phyloP scores from a whole-genome alignment of 2,329 filamentous ascomycete species.

The Triangularia setosa region DNA sequence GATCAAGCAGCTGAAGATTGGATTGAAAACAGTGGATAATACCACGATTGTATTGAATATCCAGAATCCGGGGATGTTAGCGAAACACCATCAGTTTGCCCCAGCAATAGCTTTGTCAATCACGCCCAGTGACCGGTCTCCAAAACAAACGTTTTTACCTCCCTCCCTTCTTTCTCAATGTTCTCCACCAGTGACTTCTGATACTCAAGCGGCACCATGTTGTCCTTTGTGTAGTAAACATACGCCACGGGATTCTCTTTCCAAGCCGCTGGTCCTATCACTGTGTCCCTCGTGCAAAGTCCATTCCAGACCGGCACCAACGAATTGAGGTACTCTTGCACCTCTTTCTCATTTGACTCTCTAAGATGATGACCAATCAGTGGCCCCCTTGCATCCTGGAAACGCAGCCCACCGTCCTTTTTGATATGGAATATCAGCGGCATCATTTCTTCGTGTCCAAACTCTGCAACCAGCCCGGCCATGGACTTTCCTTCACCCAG shows the following conservation, averaged over 20 bases:
- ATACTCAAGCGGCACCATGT: slow-evolving; percentile 5
- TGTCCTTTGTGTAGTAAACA: slow-evolving; percentile 7
- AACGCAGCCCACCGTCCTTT: not conserved
- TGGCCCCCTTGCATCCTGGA: not conserved
- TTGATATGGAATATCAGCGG: not conserved
- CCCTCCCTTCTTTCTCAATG: not conserved
- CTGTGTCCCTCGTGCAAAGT: not conserved
- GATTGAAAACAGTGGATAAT: not conserved
- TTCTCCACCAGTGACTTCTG: slow-evolving; percentile 12
- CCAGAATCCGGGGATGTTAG: not conserved
- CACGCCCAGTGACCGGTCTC: slow-evolving; percentile 12
- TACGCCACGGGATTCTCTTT: slow-evolving; percentile 5
- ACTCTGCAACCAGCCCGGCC: not conserved
- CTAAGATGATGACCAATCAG: not conserved
- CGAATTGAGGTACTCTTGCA: not conserved
- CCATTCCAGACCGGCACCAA: slow-evolving; percentile 3
- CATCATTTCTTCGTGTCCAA: not conserved
- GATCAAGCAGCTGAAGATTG: not conserved
- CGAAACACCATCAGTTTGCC: not conserved
- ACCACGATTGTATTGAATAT: not conserved
- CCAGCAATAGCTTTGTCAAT: not conserved
- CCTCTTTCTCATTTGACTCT: not conserved
- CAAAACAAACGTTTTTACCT: slow-evolving; percentile 7
- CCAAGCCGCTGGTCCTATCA: slow-evolving; percentile 8
- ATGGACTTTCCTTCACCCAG: not conserved